Evolutionary conservation across 768 basidiomycete genomes (phyloP), one percentile per base, ranked within the genome.

Genomic region (Floccularia luteovirens): DNA sequence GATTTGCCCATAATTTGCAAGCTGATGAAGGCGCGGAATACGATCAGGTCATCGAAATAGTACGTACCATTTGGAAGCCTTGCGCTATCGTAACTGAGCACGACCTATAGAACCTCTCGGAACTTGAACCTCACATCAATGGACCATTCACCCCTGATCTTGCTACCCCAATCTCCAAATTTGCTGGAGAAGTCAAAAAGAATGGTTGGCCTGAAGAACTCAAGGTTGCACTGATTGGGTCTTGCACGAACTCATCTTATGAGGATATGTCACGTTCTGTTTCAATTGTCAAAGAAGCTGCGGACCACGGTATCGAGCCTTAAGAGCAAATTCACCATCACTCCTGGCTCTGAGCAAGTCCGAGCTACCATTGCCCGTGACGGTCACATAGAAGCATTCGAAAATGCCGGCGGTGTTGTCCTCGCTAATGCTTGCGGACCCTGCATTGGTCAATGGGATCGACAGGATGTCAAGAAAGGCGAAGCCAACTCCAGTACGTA

Each of bases 81-180:
- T 5, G 31, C 13, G 10, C 17, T 10, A 41, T 33, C n/a, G 21
- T 10, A 32, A 17, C 11, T 33, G 13, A 21, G 10, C 16, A 20
- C 17, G 16, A 36, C 14, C 12, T 38, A 14, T 27, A 88, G 86
- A 92, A 99, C 72, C 74, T 99, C 46, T 88, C 86, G 23, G 90
- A 93, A 64, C 90, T 98, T 50, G 96, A 99, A 63, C 96, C 96
- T 40, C 94, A 99, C 63, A 85, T 99, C 68, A 99, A 98, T 70
- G 96, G 96, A 52, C 96, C 96, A 42, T 99, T 96, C 75, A 98
- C 96, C n/a, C 96, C 96, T 33, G 96, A 99, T 75, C 82, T 99
- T 49, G 94, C 96, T 39, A 99, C 94, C 21, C 96, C 96, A 39
- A 77, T 99, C 55, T 96, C 93, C 63, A 87, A 94, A 74, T 96